Evolutionary conservation across 768 basidiomycete genomes (phyloP), one percentile per base, ranked within the genome.

Genomic region (Lactarius sp.): DNA sequence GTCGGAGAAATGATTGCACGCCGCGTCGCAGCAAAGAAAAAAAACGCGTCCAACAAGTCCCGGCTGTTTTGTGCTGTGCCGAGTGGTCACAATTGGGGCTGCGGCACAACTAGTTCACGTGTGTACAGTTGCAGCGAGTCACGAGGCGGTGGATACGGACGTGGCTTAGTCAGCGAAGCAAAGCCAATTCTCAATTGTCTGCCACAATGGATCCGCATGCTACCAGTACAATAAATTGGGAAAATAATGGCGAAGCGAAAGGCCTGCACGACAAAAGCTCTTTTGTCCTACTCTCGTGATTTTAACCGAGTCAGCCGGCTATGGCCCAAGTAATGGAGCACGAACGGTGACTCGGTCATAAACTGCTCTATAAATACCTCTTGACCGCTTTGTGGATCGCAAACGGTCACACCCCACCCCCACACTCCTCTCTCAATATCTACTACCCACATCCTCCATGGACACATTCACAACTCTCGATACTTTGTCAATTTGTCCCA

Each of bases 161-260:
- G 3, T 47, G 56, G 56, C 56, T 57, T 57, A 57, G 56, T 57
- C 56, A 56, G 55, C 54, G 8, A 18, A 33, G 2, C 27, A 27
- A 27, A 27, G 27, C 27, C 27, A 2, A 27, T 27, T 27, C 27
- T 27, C 27, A 27, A 27, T 27, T 27, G 27, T 27, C 27, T 27
- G 27, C 27, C 27, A 27, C 27, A 27, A 27, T 27, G 27, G 27
- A 27, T 27, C 27, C 27, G 27, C 27, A 27, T 27, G 27, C 27
- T 27, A 27, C 27, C 27, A 27, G 27, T 27, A 27, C 18, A 12
- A 20, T 27, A 16, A 16, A 8, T 56, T 4, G 12, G 10, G 42
- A 44, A 27, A 39, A 22, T 20, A 12, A 47, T 9, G 20, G 20
- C 20, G 46, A 27, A 27, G 27, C 27, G 27, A 47, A 47, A n/a